Conservation (phyloP, 495 filamentous ascomycete genomes). For the Hypoxylon intermedium region DNA sequence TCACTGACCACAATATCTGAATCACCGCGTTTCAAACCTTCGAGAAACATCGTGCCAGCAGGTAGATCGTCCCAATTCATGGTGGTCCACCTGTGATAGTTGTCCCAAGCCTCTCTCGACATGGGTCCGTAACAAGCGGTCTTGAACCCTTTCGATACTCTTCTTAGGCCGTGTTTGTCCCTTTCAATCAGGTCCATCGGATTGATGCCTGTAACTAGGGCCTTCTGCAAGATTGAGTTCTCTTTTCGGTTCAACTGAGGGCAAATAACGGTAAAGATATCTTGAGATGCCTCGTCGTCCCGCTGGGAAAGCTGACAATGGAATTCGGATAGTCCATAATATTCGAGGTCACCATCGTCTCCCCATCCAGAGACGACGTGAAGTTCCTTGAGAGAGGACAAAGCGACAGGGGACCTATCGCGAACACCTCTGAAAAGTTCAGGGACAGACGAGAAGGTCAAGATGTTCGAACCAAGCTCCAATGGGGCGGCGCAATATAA, state of each 20-base stretch:
- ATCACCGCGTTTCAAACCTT: too few species aligned
- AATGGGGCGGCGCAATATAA: too few species aligned
- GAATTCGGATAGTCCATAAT: neutral
- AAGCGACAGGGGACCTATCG: too few species aligned
- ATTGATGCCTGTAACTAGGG: neutral
- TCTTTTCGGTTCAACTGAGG: neutral
- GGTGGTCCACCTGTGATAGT: too few species aligned
- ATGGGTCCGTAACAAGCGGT: neutral
- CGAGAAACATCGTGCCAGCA: too few species aligned
- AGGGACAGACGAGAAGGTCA: neutral
- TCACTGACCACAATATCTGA: too few species aligned
- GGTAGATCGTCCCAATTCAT: too few species aligned
- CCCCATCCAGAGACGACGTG: too few species aligned
- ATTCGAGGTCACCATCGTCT: neutral
- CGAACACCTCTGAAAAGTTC: neutral
- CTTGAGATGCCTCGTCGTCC: neutral
- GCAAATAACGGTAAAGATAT: neutral
- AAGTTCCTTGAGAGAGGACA: too few species aligned
- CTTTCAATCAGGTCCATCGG: neutral
- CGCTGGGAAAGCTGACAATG: neutral
- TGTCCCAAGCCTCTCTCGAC: neutral
- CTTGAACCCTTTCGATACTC: constrained; percentile 4
- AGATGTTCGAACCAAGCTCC: too few species aligned
- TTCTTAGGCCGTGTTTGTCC: too few species aligned
- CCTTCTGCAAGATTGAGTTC: neutral